These are phyloP conservation scores for Podospora fimiseda DNA, from an alignment of 495 filamentous ascomycete species.

Conservation along the genomic window DNA sequence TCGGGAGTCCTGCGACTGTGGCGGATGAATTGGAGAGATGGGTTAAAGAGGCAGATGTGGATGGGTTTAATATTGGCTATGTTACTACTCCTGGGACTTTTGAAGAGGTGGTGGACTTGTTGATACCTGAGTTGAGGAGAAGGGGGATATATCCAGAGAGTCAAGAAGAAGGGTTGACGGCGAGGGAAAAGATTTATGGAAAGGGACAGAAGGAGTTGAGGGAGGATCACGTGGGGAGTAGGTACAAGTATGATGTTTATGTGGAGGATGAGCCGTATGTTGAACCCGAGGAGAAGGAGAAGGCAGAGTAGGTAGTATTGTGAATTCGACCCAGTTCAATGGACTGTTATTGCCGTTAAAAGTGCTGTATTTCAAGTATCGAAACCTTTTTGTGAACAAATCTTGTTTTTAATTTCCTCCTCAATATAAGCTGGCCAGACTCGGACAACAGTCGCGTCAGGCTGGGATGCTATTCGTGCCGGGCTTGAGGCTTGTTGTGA, in stretches of 20 bases:
- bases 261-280: slow-evolving; percentile 41
- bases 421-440: too few species aligned
- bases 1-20: slow-evolving; percentile 52
- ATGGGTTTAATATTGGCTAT: slow-evolving; percentile 55
- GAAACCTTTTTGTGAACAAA: too few species aligned
- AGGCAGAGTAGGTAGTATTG: not conserved
- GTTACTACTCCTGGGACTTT: slow-evolving; percentile 41
- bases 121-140: slow-evolving; percentile 37
- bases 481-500: too few species aligned
- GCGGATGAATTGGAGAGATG: slow-evolving; percentile 57
- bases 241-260: slow-evolving; percentile 54
- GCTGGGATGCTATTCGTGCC: too few species aligned
- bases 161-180: slow-evolving; percentile 44
- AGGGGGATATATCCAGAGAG: slow-evolving; percentile 32
- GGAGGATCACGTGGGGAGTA: slow-evolving; percentile 48
- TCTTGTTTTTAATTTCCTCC: too few species aligned
- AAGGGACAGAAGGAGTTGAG: slow-evolving; percentile 48
- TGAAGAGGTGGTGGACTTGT: slow-evolving; percentile 40
- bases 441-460: too few species aligned
- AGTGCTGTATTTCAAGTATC: too few species aligned
- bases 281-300: not conserved
- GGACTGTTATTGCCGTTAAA: not conserved
- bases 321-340: too few species aligned
- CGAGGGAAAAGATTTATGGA: slow-evolving; percentile 56
- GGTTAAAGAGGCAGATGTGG: slow-evolving; percentile 55